phyloP scores from a whole-genome alignment of 805 yeast species.

The Starmera dryadoides region DNA sequence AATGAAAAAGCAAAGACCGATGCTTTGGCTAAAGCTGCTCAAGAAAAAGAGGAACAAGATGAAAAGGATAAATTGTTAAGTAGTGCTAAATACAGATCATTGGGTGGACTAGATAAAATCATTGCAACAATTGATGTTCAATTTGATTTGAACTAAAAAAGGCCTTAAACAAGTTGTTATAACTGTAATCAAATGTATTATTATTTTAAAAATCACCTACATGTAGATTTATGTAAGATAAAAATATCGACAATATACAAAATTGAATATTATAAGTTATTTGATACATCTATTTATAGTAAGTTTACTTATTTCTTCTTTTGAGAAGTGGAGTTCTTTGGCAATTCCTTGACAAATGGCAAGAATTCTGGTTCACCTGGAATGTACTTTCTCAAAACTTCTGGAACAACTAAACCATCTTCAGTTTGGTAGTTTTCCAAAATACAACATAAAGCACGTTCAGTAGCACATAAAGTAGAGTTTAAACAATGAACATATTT shows the following conservation, averaged over 20 bases:
- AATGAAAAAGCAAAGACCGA: constrained; percentile 52
- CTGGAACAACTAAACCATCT: constrained; percentile 90
- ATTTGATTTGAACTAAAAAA: constrained; percentile 27
- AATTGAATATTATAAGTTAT: too few relatives aligned
- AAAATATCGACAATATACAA: too few relatives aligned
- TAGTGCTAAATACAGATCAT: constrained; percentile 45
- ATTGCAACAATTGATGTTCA: constrained; percentile 34
- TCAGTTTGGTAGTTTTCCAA: constrained; percentile 97
- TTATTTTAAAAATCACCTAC: too few relatives aligned
- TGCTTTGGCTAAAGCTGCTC: constrained; percentile 38
- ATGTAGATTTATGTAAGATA: too few relatives aligned
- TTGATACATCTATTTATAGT: too few relatives aligned
- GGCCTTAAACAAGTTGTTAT: too few relatives aligned
- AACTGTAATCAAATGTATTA: too few relatives aligned
- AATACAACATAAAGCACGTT: constrained; percentile 96
- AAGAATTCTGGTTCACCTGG: constrained; percentile 98
- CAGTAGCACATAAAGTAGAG: constrained; percentile 95
- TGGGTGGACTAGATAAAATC: constrained; percentile 51
- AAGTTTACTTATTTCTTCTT: constrained; percentile 45
- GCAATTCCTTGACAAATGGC: constrained; percentile 84
- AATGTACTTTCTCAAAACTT: constrained; percentile 90
- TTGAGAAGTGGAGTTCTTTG: constrained; percentile 86
- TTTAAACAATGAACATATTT: constrained; percentile 97
- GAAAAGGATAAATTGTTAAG: constrained; percentile 38
- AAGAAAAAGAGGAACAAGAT: constrained; percentile 33